Base-by-base conservation (phyloP, 2,329 filamentous ascomycete species). In the Nothophoma quercina region DNA sequence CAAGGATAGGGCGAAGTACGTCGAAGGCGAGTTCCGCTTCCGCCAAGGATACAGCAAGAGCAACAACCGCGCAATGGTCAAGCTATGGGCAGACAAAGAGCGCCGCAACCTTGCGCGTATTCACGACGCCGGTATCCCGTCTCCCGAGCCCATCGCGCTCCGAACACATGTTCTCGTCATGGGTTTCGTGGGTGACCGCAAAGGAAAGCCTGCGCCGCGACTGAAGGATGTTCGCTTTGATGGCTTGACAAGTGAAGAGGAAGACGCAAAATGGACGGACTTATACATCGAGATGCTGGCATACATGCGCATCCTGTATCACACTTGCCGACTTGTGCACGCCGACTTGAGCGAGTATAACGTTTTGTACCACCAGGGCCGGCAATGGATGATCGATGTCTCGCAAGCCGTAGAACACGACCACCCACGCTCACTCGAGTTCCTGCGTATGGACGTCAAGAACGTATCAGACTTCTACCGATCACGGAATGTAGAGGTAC, bases 261-360 rank as follows among this genome's bases (percentile, higher is more conserved):
- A 78, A 26, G 87, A 90, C 23, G 77, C 84, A 36, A 87, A 88
- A 68, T 98, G 92, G 91, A 83, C 84, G 44, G 78, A 79, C 13
- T 79, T 97, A 12, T 99, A 99, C 72, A 73, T 91, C 10, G 89
- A 96, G 70, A 81, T 97, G 4, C 77, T 99, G 12, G 86, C 88
- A 16, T 87, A 96, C 68, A 96, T 99, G 91, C 88, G 93, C 45
- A 87, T 87, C 51, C 88, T 99, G 82, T 98, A 97, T 77, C 93
- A 96, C 71, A 86, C 88, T 32, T 99, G 95, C 76, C 86, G 84
- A 46, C 86, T 99, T 7, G 93, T 99, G 1, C 95, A 99, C 72
- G 95, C 93, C 41, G 95, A 99, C 84, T 74, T 99, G 72, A 96
- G 91, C 80, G 95, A 99, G 82, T 99, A 99, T 84, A 99, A 99